Evolutionary conservation across 2,329 filamentous ascomycete genomes (phyloP).

Genomic region (Hypoxylon sp.): DNA sequence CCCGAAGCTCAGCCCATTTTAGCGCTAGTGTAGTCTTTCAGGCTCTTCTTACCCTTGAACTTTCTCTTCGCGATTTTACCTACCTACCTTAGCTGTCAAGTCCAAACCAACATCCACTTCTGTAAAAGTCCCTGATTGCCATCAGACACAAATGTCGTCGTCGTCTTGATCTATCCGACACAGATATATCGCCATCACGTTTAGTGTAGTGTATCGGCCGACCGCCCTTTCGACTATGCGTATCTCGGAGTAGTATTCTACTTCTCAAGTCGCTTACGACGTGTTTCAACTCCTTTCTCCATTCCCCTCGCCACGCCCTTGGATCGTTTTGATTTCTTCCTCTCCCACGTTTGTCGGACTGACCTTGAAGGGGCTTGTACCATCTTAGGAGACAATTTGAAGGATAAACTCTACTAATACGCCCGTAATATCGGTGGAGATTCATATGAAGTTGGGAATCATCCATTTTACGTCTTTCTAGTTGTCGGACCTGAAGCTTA

Average conservation of each 20-base stretch:
- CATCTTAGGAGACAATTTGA: slow-evolving; percentile 23
- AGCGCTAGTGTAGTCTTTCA: slow-evolving; percentile 26
- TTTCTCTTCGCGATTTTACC: slow-evolving; percentile 33
- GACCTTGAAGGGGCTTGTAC: slow-evolving; percentile 1
- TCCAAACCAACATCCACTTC: slow-evolving; percentile 29
- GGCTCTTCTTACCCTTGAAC: slow-evolving; percentile 34
- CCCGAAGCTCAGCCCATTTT: slow-evolving; percentile 32
- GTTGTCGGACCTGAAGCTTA: slow-evolving; percentile 39
- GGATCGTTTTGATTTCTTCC: slow-evolving; percentile 9
- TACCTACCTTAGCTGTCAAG: slow-evolving; percentile 33
- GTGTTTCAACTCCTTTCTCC: slow-evolving; percentile 34
- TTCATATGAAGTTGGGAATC: slow-evolving; percentile 40
- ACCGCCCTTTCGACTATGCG: slow-evolving; percentile 32
- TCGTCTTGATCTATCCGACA: slow-evolving; percentile 6
- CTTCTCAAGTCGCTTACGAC: slow-evolving; percentile 36
- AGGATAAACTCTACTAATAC: slow-evolving; percentile 38
- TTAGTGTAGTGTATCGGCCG: slow-evolving; percentile 16
- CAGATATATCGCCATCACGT: background rate
- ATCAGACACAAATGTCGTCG: background rate
- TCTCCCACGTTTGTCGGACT: background rate
- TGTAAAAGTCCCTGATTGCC: slow-evolving; percentile 4
- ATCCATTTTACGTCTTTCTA: slow-evolving; percentile 35
- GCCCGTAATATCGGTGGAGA: slow-evolving; percentile 37
- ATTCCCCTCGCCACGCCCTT: slow-evolving; percentile 11
- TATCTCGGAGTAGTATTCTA: slow-evolving; percentile 27